phyloP scores from a whole-genome alignment of 176 grass and related monocot genomes.

The Tuctoria greenei region DNA sequence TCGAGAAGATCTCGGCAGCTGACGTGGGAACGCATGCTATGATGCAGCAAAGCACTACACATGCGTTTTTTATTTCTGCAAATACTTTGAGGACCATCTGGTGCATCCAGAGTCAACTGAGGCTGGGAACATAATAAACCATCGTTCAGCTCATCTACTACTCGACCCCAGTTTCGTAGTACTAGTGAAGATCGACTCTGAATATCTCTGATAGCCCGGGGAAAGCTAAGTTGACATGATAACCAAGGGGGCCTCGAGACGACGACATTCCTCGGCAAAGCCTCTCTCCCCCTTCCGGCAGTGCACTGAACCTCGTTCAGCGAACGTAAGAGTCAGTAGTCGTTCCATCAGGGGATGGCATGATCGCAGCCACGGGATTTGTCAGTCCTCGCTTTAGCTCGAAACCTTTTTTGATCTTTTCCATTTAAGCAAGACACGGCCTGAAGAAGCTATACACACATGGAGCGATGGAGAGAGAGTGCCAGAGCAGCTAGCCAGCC shows the following conservation, averaged over 20 bases:
- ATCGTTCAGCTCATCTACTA: neutral
- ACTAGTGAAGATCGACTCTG: constrained; percentile 1
- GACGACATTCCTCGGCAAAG: constrained; percentile 12
- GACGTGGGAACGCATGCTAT: constrained; percentile 19
- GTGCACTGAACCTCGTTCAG: constrained; percentile 12
- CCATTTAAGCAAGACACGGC: neutral
- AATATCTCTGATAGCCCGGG: neutral
- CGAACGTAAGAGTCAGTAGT: neutral
- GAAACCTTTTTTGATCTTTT: neutral
- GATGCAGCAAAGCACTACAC: neutral
- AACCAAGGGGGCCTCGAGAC: neutral
- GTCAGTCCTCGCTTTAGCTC: neutral
- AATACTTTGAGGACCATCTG: constrained; percentile 7
- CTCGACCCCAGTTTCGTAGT: neutral
- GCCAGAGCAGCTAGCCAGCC: neutral
- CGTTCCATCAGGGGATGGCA: constrained; percentile 12
- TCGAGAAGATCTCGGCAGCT: neutral
- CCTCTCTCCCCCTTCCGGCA: neutral
- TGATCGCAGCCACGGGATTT: constrained; percentile 9
- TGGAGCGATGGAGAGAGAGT: neutral
- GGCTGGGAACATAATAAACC: neutral
- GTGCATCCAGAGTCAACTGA: neutral
- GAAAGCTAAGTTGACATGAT: constrained; percentile 33
- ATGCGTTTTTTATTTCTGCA: constrained; percentile 4
- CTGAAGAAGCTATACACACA: neutral